Base-by-base conservation (phyloP, 768 basidiomycete species). In the Strobilomyces confusus region DNA sequence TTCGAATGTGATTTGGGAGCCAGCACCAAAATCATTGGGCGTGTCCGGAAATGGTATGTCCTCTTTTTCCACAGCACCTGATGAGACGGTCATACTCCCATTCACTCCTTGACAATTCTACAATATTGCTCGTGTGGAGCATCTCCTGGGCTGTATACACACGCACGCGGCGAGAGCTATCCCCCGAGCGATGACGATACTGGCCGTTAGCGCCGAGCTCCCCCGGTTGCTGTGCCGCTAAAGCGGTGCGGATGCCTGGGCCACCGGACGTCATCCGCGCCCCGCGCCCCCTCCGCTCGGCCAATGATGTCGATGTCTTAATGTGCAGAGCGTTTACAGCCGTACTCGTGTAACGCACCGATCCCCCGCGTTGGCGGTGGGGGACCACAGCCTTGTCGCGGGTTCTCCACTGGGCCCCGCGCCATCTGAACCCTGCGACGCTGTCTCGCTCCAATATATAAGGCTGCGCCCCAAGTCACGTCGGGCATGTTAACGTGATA, bases 171-270 rank as follows among this genome's bases (percentile, higher is more conserved):
- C 19, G 23, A 29, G 41, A 51, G 46, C 63, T 51, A 37, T 53
- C 48, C 36, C 9, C 23, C 22, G 29, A 41, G 38, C 5, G 36
- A 42, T 49, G 51, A 48, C 44, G 53, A 22, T 38, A n/a, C n/a
- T n/a, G n/a, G n/a, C 43, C 38, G 15, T 48, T 29, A 47, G 48
- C 44, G 44, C 52, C 30, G 11, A 22, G 9, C 42, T 2, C 51
- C 32, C 47, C 30, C 17, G 15, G 43, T 51, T 57, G 59, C 65
- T 68, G 61, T 67, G 65, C 51, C 44, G 36, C 20, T 7, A 49
- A 66, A 48, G 66, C 65, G 41, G 64, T 67, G 65, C 12, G 14
- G 19, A 14, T 56, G 52, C 58, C 55, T 42, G 23, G 60, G 49
- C 55, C 44, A 43, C 54, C 23, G 50, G 41, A 64, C 56, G 58